Conservation (phyloP, 2,329 filamentous ascomycete species). For the Emergomyces pasteurianus region DNA sequence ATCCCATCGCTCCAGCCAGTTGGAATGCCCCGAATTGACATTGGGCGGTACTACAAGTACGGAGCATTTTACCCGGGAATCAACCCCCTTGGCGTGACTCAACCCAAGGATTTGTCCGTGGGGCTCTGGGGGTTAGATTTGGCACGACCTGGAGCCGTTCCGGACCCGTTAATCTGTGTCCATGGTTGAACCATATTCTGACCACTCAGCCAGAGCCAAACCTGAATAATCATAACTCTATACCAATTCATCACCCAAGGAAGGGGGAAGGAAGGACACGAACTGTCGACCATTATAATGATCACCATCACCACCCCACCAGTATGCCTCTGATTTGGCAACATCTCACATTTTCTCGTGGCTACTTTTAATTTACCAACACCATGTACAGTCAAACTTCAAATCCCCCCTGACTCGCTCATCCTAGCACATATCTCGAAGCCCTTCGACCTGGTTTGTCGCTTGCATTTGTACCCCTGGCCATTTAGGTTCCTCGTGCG, state of each 20-base stretch:
- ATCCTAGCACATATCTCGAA: no score
- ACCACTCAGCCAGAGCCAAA: neutral
- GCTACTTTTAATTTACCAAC: neutral
- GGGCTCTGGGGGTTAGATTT: neutral
- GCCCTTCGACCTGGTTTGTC: no score
- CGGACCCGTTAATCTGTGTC: neutral
- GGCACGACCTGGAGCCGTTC: neutral
- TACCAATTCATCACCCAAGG: neutral
- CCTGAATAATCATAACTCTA: neutral
- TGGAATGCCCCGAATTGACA: neutral
- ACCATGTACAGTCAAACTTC: neutral
- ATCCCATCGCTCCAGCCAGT: neutral
- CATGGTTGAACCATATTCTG: neutral
- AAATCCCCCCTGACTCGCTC: no score
- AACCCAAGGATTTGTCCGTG: neutral
- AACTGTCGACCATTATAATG: neutral
- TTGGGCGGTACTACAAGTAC: no score
- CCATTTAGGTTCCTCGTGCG: no score
- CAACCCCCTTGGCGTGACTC: slow-evolving; percentile 1
- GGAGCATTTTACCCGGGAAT: no score
- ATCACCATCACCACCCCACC: neutral
- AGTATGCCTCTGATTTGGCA: neutral
- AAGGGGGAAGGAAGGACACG: neutral
- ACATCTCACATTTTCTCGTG: neutral
- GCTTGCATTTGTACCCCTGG: no score